Conservation (phyloP, 441 rosid genomes). For the Metrosideros polymorpha region DNA sequence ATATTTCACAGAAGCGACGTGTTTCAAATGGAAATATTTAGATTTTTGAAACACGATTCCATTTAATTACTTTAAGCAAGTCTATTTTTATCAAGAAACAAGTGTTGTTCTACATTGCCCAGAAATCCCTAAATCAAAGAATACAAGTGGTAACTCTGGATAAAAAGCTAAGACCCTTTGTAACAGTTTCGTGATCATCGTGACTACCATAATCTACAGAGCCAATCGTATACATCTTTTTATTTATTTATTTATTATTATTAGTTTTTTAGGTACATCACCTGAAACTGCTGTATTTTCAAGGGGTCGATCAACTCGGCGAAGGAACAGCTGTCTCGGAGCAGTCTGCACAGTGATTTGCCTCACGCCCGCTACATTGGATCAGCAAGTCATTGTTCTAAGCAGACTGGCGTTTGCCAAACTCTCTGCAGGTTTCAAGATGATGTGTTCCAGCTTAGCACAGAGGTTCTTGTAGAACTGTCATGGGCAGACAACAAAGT, state of each 20-base stretch:
- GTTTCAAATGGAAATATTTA: background rate
- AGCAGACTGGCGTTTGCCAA: slow-evolving; percentile 28
- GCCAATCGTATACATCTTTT: background rate
- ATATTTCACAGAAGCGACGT: background rate
- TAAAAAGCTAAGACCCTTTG: background rate
- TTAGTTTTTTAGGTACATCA: background rate
- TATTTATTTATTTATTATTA: background rate
- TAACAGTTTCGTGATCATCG: background rate
- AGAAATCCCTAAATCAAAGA: background rate
- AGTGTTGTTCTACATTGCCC: background rate
- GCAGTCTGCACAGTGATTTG: slow-evolving; percentile 1
- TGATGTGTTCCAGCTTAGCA: slow-evolving; percentile 57
- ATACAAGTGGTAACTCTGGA: background rate
- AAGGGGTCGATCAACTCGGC: background rate
- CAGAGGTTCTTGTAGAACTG: slow-evolving; percentile 88
- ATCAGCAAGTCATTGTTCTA: slow-evolving; percentile 44
- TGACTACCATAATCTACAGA: background rate
- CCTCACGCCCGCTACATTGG: slow-evolving; percentile 15
- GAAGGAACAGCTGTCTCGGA: background rate
- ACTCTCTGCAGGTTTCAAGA: slow-evolving; percentile 58
- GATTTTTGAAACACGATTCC: background rate
- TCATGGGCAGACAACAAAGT: background rate
- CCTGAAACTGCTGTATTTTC: background rate
- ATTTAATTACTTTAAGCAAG: background rate
- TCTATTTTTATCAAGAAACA: background rate